Evolutionary conservation across 768 basidiomycete species (phyloP), one percentile per base, ranked within the genome.

Genomic region (Steccherinum ochraceum): DNA sequence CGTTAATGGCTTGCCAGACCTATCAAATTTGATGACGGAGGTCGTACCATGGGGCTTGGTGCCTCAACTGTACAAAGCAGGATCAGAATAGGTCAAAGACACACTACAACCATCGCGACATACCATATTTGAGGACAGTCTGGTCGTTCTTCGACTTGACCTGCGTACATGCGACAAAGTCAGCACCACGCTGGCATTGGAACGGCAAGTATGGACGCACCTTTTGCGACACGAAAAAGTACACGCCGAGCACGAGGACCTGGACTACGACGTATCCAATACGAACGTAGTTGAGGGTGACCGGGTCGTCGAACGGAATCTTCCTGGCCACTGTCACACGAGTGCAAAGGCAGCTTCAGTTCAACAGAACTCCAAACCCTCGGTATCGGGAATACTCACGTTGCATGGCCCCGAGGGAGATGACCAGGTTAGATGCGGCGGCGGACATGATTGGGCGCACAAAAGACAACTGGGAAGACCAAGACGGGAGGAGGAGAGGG

Each of bases 401-500:
- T 65, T 96, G 94, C 94, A 96, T 94, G 56, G 85, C 91, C 46
- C 83, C 91, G 57, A 98, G 86, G 48, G 93, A 95, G 62, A 97
- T 79, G 59, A 87, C 77, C 52, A 98, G 75, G 69, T 90, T 95
- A 61, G 85, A 78, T 24, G 92, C 71, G 46, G 82, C 83, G 26
- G 86, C 68, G 73, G 83, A 88, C 84, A 88, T 89, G 61, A 62
- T 77, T 57, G 56, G 24, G 24, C n/a, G n/a, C n/a, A n/a, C n/a
- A n/a, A n/a, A n/a, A 16, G 30, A 35, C 30, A 16, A 35, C 7
- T 35, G 30, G 16, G 30, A 16, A 16, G 30, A 35, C 30, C 30
- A 7, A 16, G 16, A 35, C 30, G 30, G 16, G 16, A 16, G 16
- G 30, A 35, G 16, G 30, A 35, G 7, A 7, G 30, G 30, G 16